Conservation (phyloP, 495 filamentous ascomycete species). For the Cairneyella variabilis region DNA sequence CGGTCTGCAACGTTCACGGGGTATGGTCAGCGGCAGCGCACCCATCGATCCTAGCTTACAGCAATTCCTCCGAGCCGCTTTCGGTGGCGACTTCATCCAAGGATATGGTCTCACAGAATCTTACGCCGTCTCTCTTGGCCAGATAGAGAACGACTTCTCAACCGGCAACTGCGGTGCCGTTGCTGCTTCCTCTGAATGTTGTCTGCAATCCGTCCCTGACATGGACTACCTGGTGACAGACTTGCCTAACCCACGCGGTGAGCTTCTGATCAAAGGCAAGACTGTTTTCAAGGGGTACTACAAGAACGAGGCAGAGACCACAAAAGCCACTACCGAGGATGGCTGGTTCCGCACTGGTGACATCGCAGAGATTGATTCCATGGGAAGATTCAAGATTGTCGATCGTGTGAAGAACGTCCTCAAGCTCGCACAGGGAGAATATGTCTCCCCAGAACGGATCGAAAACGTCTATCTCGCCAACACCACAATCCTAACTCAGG, state of each 20-base stretch:
- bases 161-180: constrained; percentile 80
- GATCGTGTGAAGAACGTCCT: constrained; percentile 98
- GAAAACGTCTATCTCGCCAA: constrained; percentile 89
- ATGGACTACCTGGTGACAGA: constrained; percentile 92
- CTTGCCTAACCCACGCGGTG: constrained; percentile 88
- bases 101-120: constrained; percentile 95
- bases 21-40: constrained; percentile 85
- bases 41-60: constrained; percentile 86
- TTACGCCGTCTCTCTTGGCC: constrained; percentile 74
- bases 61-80: constrained; percentile 79
- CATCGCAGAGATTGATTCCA: constrained; percentile 74
- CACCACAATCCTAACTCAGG: constrained; percentile 70
- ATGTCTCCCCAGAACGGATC: constrained; percentile 94
- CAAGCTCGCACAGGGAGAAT: constrained; percentile 96
- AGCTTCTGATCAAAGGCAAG: constrained; percentile 78
- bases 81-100: constrained; percentile 77
- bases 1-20: constrained; percentile 67
- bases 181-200: constrained; percentile 63
- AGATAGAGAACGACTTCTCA: constrained; percentile 64
- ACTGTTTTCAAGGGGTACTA: constrained; percentile 81
- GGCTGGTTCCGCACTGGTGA: constrained; percentile 98
- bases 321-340: constrained; percentile 75
- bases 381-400: constrained; percentile 87
- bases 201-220: constrained; percentile 83
- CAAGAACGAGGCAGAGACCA: constrained; percentile 82